These are phyloP conservation scores for Juglanconis juglandina DNA, from an alignment of 2,329 filamentous ascomycete genomes.

Conservation along the genomic window DNA sequence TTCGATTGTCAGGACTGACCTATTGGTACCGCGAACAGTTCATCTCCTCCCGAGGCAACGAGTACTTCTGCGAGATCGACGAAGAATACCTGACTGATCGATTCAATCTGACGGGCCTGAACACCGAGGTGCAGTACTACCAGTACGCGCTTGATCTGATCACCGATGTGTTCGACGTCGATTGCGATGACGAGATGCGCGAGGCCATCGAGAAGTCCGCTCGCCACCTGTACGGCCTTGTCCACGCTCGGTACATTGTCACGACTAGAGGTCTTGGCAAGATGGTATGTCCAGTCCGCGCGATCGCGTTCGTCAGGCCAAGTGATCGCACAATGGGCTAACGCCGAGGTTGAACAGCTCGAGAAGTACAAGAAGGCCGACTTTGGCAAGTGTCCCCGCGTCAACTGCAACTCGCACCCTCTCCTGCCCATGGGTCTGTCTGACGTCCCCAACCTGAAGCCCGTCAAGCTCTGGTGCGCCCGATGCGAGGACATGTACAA, in stretches of 20 bases:
- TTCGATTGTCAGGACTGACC: constrained; percentile 4
- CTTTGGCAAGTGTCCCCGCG: constrained; percentile 96
- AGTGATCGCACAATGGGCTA: neutral
- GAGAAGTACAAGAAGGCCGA: constrained; percentile 99
- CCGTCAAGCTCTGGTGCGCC: constrained; percentile 95
- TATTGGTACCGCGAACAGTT: constrained; percentile 59
- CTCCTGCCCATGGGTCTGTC: constrained; percentile 92
- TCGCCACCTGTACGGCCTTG: constrained; percentile 88
- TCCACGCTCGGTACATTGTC: constrained; percentile 95
- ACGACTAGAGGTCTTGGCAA: constrained; percentile 91
- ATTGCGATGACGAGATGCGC: constrained; percentile 97
- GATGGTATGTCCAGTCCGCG: constrained; percentile 64
- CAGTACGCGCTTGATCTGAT: constrained; percentile 97
- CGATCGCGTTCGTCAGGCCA: neutral
- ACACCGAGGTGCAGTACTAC: constrained; percentile 97
- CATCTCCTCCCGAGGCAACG: constrained; percentile 94
- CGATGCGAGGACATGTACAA: constrained; percentile 99
- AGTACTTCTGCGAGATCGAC: constrained; percentile 99
- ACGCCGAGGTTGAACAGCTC: constrained; percentile 57
- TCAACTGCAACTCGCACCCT: constrained; percentile 89
- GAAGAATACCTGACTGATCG: constrained; percentile 97
- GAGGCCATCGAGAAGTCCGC: constrained; percentile 98
- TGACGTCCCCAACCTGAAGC: constrained; percentile 80
- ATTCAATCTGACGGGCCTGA: constrained; percentile 95
- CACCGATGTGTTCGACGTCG: constrained; percentile 96